Percentiles rank a stretch among this genome's conserved stretches.
These are phyloP conservation scores for Ustilago tritici DNA, from an alignment of 1,284 basidiomycete species.

Conservation along the genomic window DNA sequence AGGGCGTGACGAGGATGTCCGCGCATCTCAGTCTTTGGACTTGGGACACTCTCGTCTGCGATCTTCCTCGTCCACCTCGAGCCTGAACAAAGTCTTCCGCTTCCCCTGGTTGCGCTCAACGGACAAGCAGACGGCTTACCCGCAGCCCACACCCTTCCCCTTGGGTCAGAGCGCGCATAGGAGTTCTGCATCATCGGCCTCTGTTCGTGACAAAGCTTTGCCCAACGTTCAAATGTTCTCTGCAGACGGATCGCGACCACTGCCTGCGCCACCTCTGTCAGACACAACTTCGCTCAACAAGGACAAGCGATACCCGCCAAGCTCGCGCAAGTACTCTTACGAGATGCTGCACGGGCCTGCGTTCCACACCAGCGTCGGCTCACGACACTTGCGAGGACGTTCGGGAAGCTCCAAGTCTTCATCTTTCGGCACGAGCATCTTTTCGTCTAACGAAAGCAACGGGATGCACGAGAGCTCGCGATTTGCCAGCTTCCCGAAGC, in stretches of 20 bases:
- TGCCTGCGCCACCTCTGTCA: slow-evolving; percentile 20
- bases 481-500: slow-evolving; percentile 22
- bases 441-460: slow-evolving; percentile 25
- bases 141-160: slow-evolving; percentile 29
- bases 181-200: slow-evolving; percentile 11
- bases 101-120: slow-evolving; percentile 36
- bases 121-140: slow-evolving; percentile 19
- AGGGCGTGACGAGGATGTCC: slow-evolving; percentile 2
- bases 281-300: slow-evolving; percentile 17
- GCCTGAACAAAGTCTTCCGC: slow-evolving; percentile 44
- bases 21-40: background rate
- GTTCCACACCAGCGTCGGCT: slow-evolving; percentile 26
- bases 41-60: slow-evolving; percentile 21
- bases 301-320: slow-evolving; percentile 40
- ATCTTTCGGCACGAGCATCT: slow-evolving; percentile 41
- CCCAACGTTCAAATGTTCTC: slow-evolving; percentile 18
- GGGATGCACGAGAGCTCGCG: slow-evolving; percentile 30
- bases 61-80: slow-evolving; percentile 33
- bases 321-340: slow-evolving; percentile 38
- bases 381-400: slow-evolving; percentile 33
- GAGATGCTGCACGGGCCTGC: slow-evolving; percentile 29
- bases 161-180: slow-evolving; percentile 12
- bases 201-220: slow-evolving; percentile 14
- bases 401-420: slow-evolving; percentile 45
- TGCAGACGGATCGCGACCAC: slow-evolving; percentile 11